Evolutionary conservation across 164 flowering plant species (phyloP), one percentile per base, ranked within the genome.

Genomic region (Umbellularia californica): DNA sequence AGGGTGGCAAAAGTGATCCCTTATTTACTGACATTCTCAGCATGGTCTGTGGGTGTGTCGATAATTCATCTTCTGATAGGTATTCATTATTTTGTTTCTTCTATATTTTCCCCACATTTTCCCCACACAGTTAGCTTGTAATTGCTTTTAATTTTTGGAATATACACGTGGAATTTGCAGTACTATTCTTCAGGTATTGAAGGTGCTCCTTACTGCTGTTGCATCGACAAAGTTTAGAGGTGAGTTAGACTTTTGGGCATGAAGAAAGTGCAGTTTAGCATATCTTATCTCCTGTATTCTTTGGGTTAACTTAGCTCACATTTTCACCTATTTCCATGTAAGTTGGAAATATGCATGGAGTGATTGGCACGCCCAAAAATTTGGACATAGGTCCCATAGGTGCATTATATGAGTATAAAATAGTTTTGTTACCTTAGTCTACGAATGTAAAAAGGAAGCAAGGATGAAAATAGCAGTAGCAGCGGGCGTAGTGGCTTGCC

Each of bases 31-130:
- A 92, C 74, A 85, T 94, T 79, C 88, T 96, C 72, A 94, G 83
- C 81, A 91, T 89, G 92, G 88, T 94, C 73, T 96, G 99, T 80
- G 85, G 86, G 51, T 96, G 90, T 81, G 84, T 91, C 80, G 97
- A 92, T 84, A 96, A 94, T 84, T 92, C 97, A n/a, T 88, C 99
- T 66, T 81, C 92, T 70, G 99, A 96, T 80, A 94, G 98, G 99
- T 91, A 85, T 72, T 35, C 67, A 52, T 77, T 14, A 15, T 70
- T 11, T 81, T 70, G 17, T 28, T 75, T 66, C 24, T 72, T 72
- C 74, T 65, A 30, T 30, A 30, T 30, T 30, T 30, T 30, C 35
- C 35, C 35, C 25, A 6, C 10, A 63, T 50, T 2, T 51, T 2
- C 10, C 68, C 14, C 13, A 6, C 68, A n/a, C n/a, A 14, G 17